phyloP scores from a whole-genome alignment of 179 eudicot species.

The Silene noctiflora region DNA sequence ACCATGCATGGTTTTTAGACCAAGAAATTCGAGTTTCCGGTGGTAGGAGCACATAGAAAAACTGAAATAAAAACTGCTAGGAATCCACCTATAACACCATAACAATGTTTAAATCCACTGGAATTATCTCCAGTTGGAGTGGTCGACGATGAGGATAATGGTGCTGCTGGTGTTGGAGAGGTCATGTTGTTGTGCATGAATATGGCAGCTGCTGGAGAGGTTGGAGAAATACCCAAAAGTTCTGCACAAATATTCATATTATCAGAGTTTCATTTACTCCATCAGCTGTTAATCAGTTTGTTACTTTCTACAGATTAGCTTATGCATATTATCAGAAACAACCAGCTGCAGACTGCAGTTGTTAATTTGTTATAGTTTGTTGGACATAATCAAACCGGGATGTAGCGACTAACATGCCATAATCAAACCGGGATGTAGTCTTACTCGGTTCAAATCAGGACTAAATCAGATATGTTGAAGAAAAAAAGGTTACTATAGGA shows the following conservation, averaged over 20 bases:
- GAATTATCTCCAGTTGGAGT: neutral
- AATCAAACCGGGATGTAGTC: too few relatives aligned
- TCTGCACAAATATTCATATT: slow-evolving; percentile 13
- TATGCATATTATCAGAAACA: too few relatives aligned
- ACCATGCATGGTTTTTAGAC: neutral
- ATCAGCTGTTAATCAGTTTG: too few relatives aligned
- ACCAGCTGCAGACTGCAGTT: too few relatives aligned
- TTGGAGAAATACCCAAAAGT: slow-evolving; percentile 33
- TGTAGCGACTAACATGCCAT: too few relatives aligned
- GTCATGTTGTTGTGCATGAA: slow-evolving; percentile 25
- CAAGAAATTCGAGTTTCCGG: neutral
- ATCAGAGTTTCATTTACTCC: neutral
- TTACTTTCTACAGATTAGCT: neutral
- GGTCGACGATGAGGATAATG: slow-evolving; percentile 10
- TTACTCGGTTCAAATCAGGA: too few relatives aligned
- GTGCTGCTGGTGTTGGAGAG: slow-evolving; percentile 3
- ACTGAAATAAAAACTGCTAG: slow-evolving; percentile 9
- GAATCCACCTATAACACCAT: slow-evolving; percentile 15
- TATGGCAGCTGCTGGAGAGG: slow-evolving; percentile 34
- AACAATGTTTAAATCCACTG: slow-evolving; percentile 7
- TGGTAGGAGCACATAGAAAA: slow-evolving; percentile 5
- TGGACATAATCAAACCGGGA: too few relatives aligned
- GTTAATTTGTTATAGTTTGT: too few relatives aligned
- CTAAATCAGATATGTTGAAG: too few relatives aligned
- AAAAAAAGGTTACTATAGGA: too few relatives aligned